Conservation (phyloP, 2,329 filamentous ascomycete genomes). For the Coniochaeta hoffmannii region DNA sequence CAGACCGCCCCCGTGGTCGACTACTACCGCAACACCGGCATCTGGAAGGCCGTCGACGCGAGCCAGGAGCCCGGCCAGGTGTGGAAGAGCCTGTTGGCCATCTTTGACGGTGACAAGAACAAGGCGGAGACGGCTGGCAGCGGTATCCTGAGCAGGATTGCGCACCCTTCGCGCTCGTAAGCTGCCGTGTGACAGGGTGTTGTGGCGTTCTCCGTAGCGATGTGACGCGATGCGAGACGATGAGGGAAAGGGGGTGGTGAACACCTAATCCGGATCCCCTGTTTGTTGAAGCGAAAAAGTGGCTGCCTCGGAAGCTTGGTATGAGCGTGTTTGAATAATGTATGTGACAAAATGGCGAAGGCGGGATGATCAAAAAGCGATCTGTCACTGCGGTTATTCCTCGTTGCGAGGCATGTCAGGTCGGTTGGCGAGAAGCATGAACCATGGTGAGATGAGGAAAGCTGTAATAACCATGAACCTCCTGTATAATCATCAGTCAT, state of each 20-base stretch:
- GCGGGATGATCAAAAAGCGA: background rate
- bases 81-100: slow-evolving; percentile 83
- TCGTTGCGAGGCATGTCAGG: background rate
- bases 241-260: background rate
- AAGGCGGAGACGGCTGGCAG: slow-evolving; percentile 28
- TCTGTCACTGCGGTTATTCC: background rate
- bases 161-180: slow-evolving; percentile 7
- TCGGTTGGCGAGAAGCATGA: background rate
- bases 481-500: slow-evolving; percentile 3
- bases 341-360: background rate
- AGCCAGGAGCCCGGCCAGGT: slow-evolving; percentile 93
- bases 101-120: slow-evolving; percentile 64
- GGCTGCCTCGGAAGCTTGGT: background rate
- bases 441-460: background rate
- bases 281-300: background rate
- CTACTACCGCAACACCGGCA: slow-evolving; percentile 96
- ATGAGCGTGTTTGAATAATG: background rate
- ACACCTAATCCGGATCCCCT: background rate
- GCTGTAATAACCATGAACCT: background rate
- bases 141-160: slow-evolving; percentile 35
- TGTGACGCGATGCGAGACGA: background rate
- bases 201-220: background rate
- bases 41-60: slow-evolving; percentile 93
- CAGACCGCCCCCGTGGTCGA: slow-evolving; percentile 89
- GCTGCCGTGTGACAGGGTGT: background rate